Evolutionary conservation across 345 rosid species (phyloP), one percentile per base, ranked within the genome.

Genomic region (Odontarrhena argentea): DNA sequence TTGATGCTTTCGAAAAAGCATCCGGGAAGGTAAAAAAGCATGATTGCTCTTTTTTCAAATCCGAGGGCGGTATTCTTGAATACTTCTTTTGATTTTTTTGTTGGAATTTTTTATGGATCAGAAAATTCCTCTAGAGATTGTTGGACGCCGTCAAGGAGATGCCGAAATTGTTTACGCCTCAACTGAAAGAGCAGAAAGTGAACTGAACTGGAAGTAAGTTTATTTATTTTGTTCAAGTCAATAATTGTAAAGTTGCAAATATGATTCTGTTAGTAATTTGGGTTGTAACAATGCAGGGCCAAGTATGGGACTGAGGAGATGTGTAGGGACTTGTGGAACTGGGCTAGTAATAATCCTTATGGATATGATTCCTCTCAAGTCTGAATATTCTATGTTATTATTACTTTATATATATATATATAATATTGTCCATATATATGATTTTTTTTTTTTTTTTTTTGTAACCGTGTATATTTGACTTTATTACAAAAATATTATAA

Each of bases 261-360:
- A 1, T 42, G 12, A 9, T 54, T 11, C 35, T 59, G 32, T 11
- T 59, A 4, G 12, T 45, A 3, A 32, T 30, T 34, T 43, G 9
- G 43, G 9, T 56, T 48, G 48, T 66, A 9, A 71, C 36, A 71
- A 55, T 51, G 73, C 88, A 94, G 99, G 82, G 87, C 97, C 6
- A 88, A 84, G 46, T 87, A 76, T 22, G 95, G 91, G 11, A 76
- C 91, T 3, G 95, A 84, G 35, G 97, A 94, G 67, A 90, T 94
- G 99, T 94, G 99, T 67, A 79, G 89, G 63, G 99, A 91, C 75
- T 87, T 83, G 42, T 90, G 97, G 97, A 87, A 88, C 71, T 91
- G 99, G 96, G 95, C 97, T 0, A 83, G 91, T 82, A 86, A 94
- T 74, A 88, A 94, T 67, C 97, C 97, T 5, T 84, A 87, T 41